These are phyloP conservation scores for Psilocybe mexicana DNA, from an alignment of 1,284 basidiomycete species.

Conservation along the genomic window DNA sequence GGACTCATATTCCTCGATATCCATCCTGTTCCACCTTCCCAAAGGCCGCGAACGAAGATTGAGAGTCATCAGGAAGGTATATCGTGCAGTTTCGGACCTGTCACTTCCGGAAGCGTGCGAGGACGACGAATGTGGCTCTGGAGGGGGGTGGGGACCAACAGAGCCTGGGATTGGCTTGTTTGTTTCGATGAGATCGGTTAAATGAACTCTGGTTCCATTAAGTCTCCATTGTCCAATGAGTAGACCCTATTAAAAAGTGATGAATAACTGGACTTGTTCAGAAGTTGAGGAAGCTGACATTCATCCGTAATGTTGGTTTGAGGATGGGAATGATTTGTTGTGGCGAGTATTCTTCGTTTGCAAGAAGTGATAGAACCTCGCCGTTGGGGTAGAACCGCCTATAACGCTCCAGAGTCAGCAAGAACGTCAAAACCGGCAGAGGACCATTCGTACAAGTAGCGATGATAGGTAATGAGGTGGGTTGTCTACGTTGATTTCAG, in stretches of 20 bases:
- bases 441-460: conserved; percentile 62
- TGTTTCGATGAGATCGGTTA: conserved; percentile 65
- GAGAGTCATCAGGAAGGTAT: conserved; percentile 87
- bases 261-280: background rate
- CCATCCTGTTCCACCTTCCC: conserved; percentile 88
- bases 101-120: conserved; percentile 8
- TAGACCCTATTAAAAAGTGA: conserved; percentile 53
- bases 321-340: conserved; percentile 77
- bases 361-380: conserved; percentile 81
- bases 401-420: background rate
- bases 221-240: conserved; percentile 71
- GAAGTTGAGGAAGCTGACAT: conserved; percentile 47
- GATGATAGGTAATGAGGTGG: conserved; percentile 82
- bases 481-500: conserved; percentile 45
- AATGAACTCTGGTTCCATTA: conserved; percentile 54
- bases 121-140: conserved; percentile 6
- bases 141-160: conserved; percentile 18
- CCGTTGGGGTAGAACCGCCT: conserved; percentile 91
- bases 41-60: conserved; percentile 75
- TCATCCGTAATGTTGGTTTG: conserved; percentile 76
- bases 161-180: conserved; percentile 29
- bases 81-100: conserved; percentile 45
- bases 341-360: conserved; percentile 79
- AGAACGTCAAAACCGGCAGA: background rate
- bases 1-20: conserved; percentile 74